phyloP scores from a whole-genome alignment of 768 basidiomycete genomes.

The Phaeotremella skinneri region DNA sequence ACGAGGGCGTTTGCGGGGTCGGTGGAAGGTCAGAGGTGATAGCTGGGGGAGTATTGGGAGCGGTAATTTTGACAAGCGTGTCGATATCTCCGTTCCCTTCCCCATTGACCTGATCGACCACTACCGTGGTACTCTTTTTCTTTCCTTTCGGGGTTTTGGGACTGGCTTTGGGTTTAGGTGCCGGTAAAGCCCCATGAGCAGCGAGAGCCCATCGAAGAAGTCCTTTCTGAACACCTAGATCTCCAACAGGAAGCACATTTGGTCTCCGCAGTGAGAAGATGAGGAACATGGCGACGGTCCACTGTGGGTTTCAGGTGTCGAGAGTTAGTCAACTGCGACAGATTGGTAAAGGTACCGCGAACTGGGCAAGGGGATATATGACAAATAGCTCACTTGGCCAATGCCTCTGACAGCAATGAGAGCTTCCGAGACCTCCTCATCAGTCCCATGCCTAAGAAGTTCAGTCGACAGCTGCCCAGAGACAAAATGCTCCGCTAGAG shows the following conservation, averaged over 20 bases:
- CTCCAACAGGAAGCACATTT: slow-evolving; percentile 72
- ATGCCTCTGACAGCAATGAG: slow-evolving; percentile 76
- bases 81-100: slow-evolving; percentile 25
- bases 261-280: slow-evolving; percentile 83
- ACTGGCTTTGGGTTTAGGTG: background rate
- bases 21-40: slow-evolving; percentile 9
- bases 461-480: slow-evolving; percentile 74
- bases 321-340: slow-evolving; percentile 66
- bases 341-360: too few species aligned
- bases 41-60: background rate
- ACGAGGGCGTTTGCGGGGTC: slow-evolving; percentile 26
- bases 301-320: slow-evolving; percentile 14
- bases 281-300: slow-evolving; percentile 83
- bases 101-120: slow-evolving; percentile 17
- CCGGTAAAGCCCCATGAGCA: slow-evolving; percentile 38
- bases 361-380: background rate
- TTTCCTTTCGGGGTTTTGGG: slow-evolving; percentile 10
- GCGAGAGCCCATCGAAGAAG: slow-evolving; percentile 49
- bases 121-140: slow-evolving; percentile 5
- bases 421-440: slow-evolving; percentile 73
- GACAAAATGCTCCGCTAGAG: slow-evolving; percentile 73
- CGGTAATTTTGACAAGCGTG: slow-evolving; percentile 12
- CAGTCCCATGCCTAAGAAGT: slow-evolving; percentile 67
- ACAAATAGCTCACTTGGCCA: slow-evolving; percentile 54
- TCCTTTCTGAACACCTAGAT: slow-evolving; percentile 72